Base-by-base conservation (phyloP, 2,329 filamentous ascomycete genomes). In the Ophiostoma tasmaniense region DNA sequence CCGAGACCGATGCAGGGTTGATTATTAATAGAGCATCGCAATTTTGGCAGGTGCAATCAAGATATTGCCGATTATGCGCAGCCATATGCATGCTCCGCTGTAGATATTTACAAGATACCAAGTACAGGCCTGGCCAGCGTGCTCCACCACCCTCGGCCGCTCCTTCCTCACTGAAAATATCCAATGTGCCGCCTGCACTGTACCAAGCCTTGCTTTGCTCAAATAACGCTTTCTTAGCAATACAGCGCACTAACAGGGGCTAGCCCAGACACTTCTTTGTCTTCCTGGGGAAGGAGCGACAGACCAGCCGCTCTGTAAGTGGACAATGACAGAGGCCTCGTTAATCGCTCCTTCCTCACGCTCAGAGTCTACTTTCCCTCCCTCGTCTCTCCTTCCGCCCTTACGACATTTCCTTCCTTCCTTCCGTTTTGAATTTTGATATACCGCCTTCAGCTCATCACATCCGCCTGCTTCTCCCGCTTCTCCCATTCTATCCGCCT, bases 1-100 rank as follows among this genome's bases (percentile, higher is more conserved):
- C 42, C 20, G 17, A 20, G 13, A n/a, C n/a, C n/a, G 42, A 61
- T 30, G 22, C 55, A 61, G 55, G 55, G 55, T 61, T 30, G 55
- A 28, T 61, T 61, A 61, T 61, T 61, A 61, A 61, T 61, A 61
- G 55, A 61, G 55, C 22, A 55, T 55, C 50, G 50, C 50, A 55
- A 55, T 55, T 55, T 55, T 55, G 50, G 50, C 50, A 55, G 17
- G n/a, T 25, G n/a, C 50, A 10, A 22, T 55, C 11, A 22, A 10
- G 20, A 17, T 25, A 22, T 25, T 55, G 45, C n/a, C 17, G 20
- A 6, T 50, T n/a, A 50, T 50, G 45, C 45, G 17, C 45, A 50
- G 45, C n/a, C 17, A 39, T 14, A 39, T 39, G 37, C 37, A 50
- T 50, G 14, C 45, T 22, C 45, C 45, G 45, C 45, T 50, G n/a